Percentiles rank a stretch among this genome's conserved stretches.
Conservation (phyloP, 2,329 filamentous ascomycete genomes). For the Ceratocystis eucalypticola region DNA sequence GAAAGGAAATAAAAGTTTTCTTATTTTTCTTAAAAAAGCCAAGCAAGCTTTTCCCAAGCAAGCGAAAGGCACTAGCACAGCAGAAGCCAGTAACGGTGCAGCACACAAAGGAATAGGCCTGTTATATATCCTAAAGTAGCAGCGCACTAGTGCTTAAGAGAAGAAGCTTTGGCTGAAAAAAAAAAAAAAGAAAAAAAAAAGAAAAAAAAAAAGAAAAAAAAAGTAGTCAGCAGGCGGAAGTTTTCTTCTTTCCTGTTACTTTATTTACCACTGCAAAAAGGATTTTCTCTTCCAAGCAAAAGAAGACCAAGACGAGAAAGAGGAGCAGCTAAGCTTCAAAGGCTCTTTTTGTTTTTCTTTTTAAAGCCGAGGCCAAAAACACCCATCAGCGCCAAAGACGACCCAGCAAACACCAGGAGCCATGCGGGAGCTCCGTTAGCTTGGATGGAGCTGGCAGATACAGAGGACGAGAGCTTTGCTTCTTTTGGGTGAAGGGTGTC, state of each 20-base stretch:
- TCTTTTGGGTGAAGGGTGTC: not conserved
- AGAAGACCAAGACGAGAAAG: not conserved
- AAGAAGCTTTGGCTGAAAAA: conserved; percentile 4
- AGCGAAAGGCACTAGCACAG: not conserved
- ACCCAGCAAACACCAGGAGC: too few species aligned
- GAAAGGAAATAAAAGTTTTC: not conserved
- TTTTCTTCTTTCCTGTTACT: too few species aligned
- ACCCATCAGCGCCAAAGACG: not conserved
- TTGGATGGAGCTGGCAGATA: not conserved
- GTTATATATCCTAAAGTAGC: conserved; percentile 7
- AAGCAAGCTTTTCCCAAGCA: not conserved
- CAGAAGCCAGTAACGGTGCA: not conserved
- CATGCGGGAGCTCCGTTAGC: conserved; percentile 5
- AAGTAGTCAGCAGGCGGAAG: not conserved
- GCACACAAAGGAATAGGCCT: not conserved
- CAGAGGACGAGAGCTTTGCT: not conserved
- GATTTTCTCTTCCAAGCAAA: not conserved
- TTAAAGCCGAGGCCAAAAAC: not conserved
- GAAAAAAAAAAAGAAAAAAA: not conserved
- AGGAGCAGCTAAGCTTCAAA: too few species aligned
- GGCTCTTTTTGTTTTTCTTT: too few species aligned
- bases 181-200: not conserved
- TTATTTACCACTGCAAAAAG: too few species aligned
- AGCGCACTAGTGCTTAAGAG: conserved; percentile 6
- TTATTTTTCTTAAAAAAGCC: not conserved